Conservation (phyloP, 2,329 filamentous ascomycete genomes). For the Apiospora malaysiana region DNA sequence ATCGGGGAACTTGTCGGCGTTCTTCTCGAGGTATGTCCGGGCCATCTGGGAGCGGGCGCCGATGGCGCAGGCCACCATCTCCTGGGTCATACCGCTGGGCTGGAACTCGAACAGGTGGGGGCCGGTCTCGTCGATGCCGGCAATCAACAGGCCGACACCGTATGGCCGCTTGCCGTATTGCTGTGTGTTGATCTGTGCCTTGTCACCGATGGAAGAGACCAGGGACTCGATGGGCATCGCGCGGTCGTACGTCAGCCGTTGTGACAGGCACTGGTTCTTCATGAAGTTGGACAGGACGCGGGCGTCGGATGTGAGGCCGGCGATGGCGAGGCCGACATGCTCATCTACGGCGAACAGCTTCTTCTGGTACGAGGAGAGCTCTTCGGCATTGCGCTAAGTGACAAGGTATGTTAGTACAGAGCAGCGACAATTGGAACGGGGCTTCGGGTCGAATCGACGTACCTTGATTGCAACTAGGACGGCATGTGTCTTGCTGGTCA, state of each 20-base stretch:
- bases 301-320: conserved; percentile 94
- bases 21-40: conserved; percentile 91
- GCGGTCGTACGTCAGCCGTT: conserved; percentile 94
- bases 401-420: background rate
- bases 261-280: conserved; percentile 97
- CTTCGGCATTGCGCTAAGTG: conserved; percentile 90
- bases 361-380: conserved; percentile 99
- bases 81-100: conserved; percentile 92
- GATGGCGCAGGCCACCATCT: conserved; percentile 96
- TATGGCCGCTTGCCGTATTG: conserved; percentile 97
- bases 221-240: conserved; percentile 89
- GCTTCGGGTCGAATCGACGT: conserved; percentile 30
- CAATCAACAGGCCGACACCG: conserved; percentile 90
- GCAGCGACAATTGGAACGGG: background rate
- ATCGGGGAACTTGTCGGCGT: conserved; percentile 81
- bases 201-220: conserved; percentile 90
- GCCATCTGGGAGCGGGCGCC: conserved; percentile 97
- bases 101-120: conserved; percentile 99
- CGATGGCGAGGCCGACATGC: conserved; percentile 93
- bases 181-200: conserved; percentile 97
- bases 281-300: conserved; percentile 99
- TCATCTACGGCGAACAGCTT: conserved; percentile 97
- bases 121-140: conserved; percentile 90
- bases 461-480: conserved; percentile 98
- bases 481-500: conserved; percentile 97